These are phyloP conservation scores for Adansonia digitata DNA, from an alignment of 345 rosid genomes.

Conservation along the genomic window DNA sequence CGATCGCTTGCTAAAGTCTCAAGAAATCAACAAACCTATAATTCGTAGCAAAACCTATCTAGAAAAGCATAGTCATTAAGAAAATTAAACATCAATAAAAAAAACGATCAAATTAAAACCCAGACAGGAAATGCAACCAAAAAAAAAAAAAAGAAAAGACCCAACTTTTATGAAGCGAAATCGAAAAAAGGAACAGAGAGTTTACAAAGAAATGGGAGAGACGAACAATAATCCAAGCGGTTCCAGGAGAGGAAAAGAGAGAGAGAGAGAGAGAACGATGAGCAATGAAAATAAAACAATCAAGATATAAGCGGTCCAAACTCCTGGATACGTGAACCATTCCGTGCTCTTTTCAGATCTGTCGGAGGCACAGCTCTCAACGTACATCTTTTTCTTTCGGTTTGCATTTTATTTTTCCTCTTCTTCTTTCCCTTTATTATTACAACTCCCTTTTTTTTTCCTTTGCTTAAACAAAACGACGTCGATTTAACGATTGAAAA, in stretches of 20 bases:
- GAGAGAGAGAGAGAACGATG: conserved; percentile 52
- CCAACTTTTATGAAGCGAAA: neutral
- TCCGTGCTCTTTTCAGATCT: conserved; percentile 85
- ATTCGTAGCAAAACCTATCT: neutral
- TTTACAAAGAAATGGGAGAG: conserved; percentile 56
- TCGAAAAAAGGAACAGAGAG: neutral
- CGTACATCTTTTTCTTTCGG: conserved; percentile 40
- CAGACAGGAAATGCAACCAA: neutral
- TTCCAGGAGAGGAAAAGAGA: conserved; percentile 69
- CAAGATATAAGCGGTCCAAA: conserved; percentile 63
- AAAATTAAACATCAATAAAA: neutral
- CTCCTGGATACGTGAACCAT: conserved; percentile 89
- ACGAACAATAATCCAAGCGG: conserved; percentile 82
- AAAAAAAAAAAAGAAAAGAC: neutral
- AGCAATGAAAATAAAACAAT: conserved; percentile 74
- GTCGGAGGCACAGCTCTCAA: conserved; percentile 65
- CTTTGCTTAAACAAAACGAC: neutral
- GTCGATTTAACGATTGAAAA: neutral
- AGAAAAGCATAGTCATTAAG: neutral
- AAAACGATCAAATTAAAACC: conserved; percentile 6
- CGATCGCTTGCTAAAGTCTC: neutral
- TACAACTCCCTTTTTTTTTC: neutral
- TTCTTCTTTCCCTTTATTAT: neutral
- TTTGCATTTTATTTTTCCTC: no score
- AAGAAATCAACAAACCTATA: neutral